Percentiles rank a stretch among this genome's conserved stretches.
Evolutionary conservation across 2,329 filamentous ascomycete genomes (phyloP).

Genomic region (Phyllosticta capitalensis): DNA sequence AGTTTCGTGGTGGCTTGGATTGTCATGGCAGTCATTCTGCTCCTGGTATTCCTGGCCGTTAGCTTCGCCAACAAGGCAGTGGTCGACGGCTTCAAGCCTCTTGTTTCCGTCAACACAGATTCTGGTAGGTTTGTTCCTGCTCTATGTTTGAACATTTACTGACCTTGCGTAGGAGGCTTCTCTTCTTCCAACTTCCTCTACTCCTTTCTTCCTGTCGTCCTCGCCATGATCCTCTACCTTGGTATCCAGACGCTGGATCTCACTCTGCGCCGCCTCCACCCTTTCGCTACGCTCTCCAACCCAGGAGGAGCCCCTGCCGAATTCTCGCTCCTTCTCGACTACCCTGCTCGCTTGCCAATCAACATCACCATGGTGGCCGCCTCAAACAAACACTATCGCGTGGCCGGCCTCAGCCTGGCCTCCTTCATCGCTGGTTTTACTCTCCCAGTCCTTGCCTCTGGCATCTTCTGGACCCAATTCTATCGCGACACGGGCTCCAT

Average conservation of each 20-base stretch:
- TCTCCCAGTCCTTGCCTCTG: conserved; percentile 59
- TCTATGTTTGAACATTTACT: neutral
- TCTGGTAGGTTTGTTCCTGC: conserved; percentile 19
- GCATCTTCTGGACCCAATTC: conserved; percentile 65
- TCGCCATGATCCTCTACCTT: conserved; percentile 60
- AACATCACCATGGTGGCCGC: conserved; percentile 49
- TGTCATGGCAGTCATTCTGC: conserved; percentile 29
- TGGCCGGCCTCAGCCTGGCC: conserved; percentile 52
- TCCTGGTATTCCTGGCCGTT: conserved; percentile 53
- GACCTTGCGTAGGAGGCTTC: conserved; percentile 46
- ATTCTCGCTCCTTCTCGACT: conserved; percentile 59
- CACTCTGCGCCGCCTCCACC: conserved; percentile 55
- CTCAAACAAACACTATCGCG: conserved; percentile 54
- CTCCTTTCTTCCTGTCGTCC: conserved; percentile 59
- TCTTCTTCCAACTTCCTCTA: conserved; percentile 84
- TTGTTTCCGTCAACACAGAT: conserved; percentile 52
- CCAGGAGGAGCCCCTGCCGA: conserved; percentile 52
- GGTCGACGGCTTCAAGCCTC: conserved; percentile 60
- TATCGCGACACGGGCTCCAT: conserved; percentile 27
- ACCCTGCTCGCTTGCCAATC: conserved; percentile 56
- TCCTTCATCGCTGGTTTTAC: conserved; percentile 47
- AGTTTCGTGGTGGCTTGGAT: conserved; percentile 57
- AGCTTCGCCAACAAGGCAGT: conserved; percentile 66
- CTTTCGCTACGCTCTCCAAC: conserved; percentile 56
- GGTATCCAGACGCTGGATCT: conserved; percentile 58